Base-by-base conservation (phyloP, 1,139 yeast species). In the Pichia sp. region DNA sequence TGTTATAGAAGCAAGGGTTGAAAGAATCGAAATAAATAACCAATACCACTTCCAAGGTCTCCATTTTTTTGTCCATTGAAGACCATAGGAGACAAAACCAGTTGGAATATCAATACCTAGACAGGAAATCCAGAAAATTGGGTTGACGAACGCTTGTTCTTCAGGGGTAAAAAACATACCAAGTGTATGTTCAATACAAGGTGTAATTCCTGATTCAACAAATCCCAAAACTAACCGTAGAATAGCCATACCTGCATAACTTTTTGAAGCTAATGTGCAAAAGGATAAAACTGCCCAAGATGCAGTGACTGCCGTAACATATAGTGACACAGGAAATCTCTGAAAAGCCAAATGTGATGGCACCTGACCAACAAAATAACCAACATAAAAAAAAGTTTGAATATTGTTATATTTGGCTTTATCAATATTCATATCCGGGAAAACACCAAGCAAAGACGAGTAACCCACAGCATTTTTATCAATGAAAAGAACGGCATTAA, bases 401-500 rank as follows among this genome's bases (percentile, higher is more conserved):
- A 61, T 54, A 45, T 66, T 62, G 43, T 66, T 63, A 49, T 62
- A 66, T 34, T 58, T 51, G 34, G 56, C 43, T 40, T 59, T 59
- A 23, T 50, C 49, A 21, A 66, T 44, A 9, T 67, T 68, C 10
- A 68, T 63, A 64, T 71, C 67, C 24, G 66, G 53, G 51, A 66
- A 69, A 28, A 70, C 51, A 1, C 72, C 74, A 47, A 70, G 53
- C 35, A 71, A 59, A 1, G 69, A 55, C 7, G 74, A 69, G 48
- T 66, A 69, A 2, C 71, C 63, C 19, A 63, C 61, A 9, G 70
- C 59, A 17, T 65, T 52, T 48, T 71, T 71, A 52, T 69, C 75
- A 62, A 69, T 64, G 43, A 66, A 69, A 49, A 65, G 49, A 11
- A 63, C 43, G 35, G 62, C 58, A 7, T 60, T 55, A 17, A 63